Evolutionary conservation across 1,139 yeast genomes (phyloP).

Genomic region (Waltiozyma sp.): DNA sequence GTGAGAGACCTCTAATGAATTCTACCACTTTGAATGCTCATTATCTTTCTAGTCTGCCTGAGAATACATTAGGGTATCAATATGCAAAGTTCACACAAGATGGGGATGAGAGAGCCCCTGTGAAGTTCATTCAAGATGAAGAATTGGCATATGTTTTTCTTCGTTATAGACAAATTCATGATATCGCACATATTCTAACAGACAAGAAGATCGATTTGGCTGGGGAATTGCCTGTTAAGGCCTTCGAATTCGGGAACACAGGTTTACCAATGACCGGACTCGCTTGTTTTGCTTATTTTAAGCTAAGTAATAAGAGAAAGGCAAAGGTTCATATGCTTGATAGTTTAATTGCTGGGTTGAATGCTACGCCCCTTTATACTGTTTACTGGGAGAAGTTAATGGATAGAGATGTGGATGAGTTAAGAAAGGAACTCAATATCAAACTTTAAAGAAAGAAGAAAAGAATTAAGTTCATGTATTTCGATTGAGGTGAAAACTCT

Average conservation of each 20-base stretch:
- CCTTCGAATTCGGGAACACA: constrained; percentile 83
- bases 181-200: constrained; percentile 87
- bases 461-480: too few species aligned
- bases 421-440: constrained; percentile 46
- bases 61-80: constrained; percentile 66
- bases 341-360: constrained; percentile 67
- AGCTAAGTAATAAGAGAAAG: constrained; percentile 44
- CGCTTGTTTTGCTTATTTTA: constrained; percentile 75
- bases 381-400: constrained; percentile 89
- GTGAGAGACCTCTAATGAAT: constrained; percentile 78
- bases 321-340: constrained; percentile 34
- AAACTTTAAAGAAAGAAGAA: background rate
- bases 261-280: constrained; percentile 95
- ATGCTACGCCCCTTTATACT: constrained; percentile 68
- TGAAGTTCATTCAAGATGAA: constrained; percentile 76
- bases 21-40: constrained; percentile 58
- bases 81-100: constrained; percentile 83
- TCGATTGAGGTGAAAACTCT: too few species aligned
- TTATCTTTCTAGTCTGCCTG: constrained; percentile 48
- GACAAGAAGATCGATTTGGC: constrained; percentile 87
- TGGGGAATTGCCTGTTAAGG: constrained; percentile 90
- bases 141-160: constrained; percentile 87
- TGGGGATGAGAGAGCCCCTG: constrained; percentile 89
- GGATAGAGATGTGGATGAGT: constrained; percentile 58
- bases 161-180: constrained; percentile 93